These are phyloP conservation scores for Phylloporus rhodoxanthus DNA, from an alignment of 768 basidiomycete species.

Conservation along the genomic window DNA sequence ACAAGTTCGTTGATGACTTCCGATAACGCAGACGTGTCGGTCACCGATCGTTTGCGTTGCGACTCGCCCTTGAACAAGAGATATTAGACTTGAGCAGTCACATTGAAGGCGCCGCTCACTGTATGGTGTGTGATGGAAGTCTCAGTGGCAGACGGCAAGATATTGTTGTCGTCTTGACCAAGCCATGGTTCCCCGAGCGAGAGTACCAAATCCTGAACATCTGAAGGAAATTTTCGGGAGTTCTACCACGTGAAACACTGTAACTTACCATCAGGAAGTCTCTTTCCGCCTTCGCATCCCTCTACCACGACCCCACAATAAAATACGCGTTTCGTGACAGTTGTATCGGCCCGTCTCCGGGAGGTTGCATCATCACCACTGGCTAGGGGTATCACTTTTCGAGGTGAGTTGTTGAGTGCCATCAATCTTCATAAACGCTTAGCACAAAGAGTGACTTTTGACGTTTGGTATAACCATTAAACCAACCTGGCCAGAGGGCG, in stretches of 20 bases:
- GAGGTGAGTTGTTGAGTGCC: slow-evolving; percentile 64
- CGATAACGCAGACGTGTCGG: slow-evolving; percentile 58
- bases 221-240: slow-evolving; percentile 34
- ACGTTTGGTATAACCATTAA: not conserved
- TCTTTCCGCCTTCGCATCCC: slow-evolving; percentile 63
- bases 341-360: slow-evolving; percentile 34
- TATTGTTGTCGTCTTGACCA: slow-evolving; percentile 43
- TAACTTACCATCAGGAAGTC: slow-evolving; percentile 58
- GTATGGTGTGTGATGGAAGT: slow-evolving; percentile 34
- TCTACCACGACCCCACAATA: slow-evolving; percentile 89
- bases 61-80: slow-evolving; percentile 18
- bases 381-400: slow-evolving; percentile 70
- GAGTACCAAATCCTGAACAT: slow-evolving; percentile 72
- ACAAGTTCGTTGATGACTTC: slow-evolving; percentile 84
- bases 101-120: slow-evolving; percentile 35
- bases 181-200: slow-evolving; percentile 67
- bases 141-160: slow-evolving; percentile 39
- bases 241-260: not conserved
- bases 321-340: slow-evolving; percentile 74
- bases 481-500: slow-evolving; percentile 1
- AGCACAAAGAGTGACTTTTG: slow-evolving; percentile 1
- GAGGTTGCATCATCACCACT: slow-evolving; percentile 55
- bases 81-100: slow-evolving; percentile 10
- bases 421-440: slow-evolving; percentile 34
- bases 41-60: slow-evolving; percentile 50